These are phyloP conservation scores for Beauveria pseudobassiana DNA, from an alignment of 2,329 filamentous ascomycete species.

Conservation along the genomic window DNA sequence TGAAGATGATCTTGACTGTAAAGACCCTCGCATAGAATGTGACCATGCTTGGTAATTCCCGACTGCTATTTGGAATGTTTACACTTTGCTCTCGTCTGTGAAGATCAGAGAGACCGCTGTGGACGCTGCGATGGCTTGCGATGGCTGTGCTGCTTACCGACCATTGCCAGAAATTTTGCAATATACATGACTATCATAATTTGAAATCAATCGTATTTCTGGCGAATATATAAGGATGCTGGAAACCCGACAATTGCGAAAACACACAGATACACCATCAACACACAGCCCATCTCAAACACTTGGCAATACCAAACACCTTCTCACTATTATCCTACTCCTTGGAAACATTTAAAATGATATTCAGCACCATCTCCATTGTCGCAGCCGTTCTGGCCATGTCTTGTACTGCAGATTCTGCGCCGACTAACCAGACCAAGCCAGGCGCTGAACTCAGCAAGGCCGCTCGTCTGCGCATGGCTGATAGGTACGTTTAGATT, in stretches of 20 bases:
- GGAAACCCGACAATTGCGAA: neutral
- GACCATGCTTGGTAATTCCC: neutral
- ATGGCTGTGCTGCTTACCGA: conserved; percentile 3
- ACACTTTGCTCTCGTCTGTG: neutral
- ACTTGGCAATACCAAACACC: neutral
- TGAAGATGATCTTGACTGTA: neutral
- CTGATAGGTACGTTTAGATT: conserved; percentile 27
- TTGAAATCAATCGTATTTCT: neutral
- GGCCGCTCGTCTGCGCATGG: conserved; percentile 31
- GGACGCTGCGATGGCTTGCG: neutral
- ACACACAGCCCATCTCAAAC: neutral
- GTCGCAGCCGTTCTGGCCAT: conserved; percentile 33
- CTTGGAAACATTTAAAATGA: conserved; percentile 22
- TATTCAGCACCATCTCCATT: conserved; percentile 25
- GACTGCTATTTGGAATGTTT: neutral
- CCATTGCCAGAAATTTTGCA: neutral
- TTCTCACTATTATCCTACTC: neutral
- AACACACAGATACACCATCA: neutral
- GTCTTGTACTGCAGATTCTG: conserved; percentile 9
- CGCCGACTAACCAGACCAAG: neutral
- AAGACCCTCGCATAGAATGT: neutral
- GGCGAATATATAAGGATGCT: conserved; percentile 1
- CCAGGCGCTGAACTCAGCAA: conserved; percentile 21
- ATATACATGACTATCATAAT: neutral
- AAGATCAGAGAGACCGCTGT: neutral